These are phyloP conservation scores for Podila horticola DNA, from an alignment of 192 early-diverging fungal species.

Conservation along the genomic window DNA sequence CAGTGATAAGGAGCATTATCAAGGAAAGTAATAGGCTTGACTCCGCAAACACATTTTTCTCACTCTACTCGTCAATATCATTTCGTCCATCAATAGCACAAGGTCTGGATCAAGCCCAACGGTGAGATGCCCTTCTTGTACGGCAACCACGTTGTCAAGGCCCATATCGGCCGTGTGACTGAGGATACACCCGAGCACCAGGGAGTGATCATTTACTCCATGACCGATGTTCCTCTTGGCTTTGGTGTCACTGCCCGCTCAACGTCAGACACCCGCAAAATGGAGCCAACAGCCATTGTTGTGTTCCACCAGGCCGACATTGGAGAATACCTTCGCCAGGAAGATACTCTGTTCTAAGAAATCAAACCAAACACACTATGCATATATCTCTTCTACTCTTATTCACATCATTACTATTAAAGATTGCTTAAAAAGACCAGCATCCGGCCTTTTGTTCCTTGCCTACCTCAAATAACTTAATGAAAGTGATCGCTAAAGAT, in stretches of 20 bases:
- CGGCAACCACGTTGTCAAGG: conserved; percentile 97
- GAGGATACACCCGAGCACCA: conserved; percentile 99
- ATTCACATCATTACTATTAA: background rate
- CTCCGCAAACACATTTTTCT: background rate
- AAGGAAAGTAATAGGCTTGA: background rate
- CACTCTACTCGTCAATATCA: background rate
- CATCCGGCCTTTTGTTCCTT: background rate
- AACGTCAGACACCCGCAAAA: conserved; percentile 90
- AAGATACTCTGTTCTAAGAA: conserved; percentile 77
- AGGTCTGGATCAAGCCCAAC: conserved; percentile 99
- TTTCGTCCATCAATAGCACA: conserved; percentile 70
- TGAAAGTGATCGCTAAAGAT: no score
- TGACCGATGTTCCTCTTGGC: conserved; percentile 94
- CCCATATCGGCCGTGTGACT: conserved; percentile 95
- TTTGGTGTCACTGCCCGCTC: conserved; percentile 97
- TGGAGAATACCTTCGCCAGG: conserved; percentile 92
- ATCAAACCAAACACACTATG: background rate
- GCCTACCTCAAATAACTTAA: no score
- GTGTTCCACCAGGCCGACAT: conserved; percentile 98
- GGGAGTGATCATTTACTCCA: conserved; percentile 94
- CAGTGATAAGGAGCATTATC: background rate
- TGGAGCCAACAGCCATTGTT: conserved; percentile 93
- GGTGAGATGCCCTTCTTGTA: conserved; percentile 99
- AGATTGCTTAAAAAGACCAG: background rate
- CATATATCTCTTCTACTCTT: conserved; percentile 2